phyloP scores from a whole-genome alignment of 2,329 filamentous ascomycete species.

The Neurospora sp. region DNA sequence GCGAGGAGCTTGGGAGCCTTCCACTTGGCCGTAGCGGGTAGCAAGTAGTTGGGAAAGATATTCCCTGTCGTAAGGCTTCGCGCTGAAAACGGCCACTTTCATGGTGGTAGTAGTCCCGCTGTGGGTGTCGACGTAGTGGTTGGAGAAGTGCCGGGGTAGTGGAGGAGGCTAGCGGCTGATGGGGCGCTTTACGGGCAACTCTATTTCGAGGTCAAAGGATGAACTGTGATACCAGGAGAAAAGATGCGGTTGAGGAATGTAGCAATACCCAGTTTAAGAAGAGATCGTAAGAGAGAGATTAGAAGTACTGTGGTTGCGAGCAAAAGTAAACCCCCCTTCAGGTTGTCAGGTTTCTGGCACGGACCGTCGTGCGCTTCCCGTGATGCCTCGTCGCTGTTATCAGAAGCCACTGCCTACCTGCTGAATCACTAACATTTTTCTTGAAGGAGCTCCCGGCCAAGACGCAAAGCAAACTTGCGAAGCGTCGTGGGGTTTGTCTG shows the following conservation, averaged over 20 bases:
- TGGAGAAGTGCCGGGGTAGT: neutral
- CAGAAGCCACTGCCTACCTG: neutral
- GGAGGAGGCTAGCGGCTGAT: neutral
- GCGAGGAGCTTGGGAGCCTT: constrained; percentile 4
- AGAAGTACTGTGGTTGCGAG: neutral
- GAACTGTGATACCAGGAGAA: neutral
- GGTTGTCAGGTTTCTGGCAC: too few relatives aligned
- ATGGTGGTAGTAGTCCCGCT: constrained; percentile 22
- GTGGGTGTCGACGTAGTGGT: neutral
- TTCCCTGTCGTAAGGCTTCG: constrained; percentile 52
- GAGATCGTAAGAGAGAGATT: neutral
- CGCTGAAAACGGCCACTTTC: constrained; percentile 54
- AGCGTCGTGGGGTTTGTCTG: neutral
- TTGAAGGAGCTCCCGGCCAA: neutral
- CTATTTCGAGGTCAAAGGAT: neutral
- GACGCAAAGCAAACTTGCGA: neutral
- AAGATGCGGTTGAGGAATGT: neutral
- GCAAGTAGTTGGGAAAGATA: constrained; percentile 38
- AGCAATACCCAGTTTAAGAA: neutral
- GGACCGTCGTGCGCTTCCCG: neutral
- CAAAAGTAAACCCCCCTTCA: too few relatives aligned
- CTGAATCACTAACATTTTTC: neutral
- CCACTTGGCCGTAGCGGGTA: constrained; percentile 16
- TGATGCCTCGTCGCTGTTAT: neutral
- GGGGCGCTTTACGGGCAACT: neutral